These are phyloP conservation scores for Globisporangium sylvaticum DNA, from an alignment of 352 stramenopile genomes.

Conservation along the genomic window DNA sequence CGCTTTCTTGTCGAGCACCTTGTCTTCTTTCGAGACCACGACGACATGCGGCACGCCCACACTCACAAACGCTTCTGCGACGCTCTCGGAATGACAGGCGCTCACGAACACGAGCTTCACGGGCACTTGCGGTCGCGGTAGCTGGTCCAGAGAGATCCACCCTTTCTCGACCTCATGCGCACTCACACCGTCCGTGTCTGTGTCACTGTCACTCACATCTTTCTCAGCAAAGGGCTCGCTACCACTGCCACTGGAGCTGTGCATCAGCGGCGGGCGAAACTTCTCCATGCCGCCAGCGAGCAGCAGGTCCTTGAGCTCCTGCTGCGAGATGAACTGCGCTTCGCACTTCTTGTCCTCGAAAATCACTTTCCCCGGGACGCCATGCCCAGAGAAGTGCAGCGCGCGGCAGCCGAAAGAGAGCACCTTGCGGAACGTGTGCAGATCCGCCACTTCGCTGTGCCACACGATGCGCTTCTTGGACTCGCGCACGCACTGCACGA, in stretches of 20 bases:
- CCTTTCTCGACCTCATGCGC: constrained; percentile 47
- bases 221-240: background rate
- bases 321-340: constrained; percentile 78
- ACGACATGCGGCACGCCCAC: constrained; percentile 89
- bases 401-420: constrained; percentile 71
- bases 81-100: constrained; percentile 86
- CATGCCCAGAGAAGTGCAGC: constrained; percentile 79
- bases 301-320: constrained; percentile 71
- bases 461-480: constrained; percentile 58
- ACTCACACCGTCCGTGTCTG: constrained; percentile 14
- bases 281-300: constrained; percentile 56
- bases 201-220: constrained; percentile 5
- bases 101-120: constrained; percentile 88
- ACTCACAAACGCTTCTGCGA: constrained; percentile 85
- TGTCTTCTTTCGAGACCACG: constrained; percentile 81
- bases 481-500: constrained; percentile 71
- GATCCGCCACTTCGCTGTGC: constrained; percentile 74
- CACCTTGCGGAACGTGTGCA: constrained; percentile 81
- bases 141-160: constrained; percentile 35
- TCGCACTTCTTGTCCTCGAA: constrained; percentile 81
- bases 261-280: constrained; percentile 3
- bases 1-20: constrained; percentile 84
- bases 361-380: constrained; percentile 71
- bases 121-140: constrained; percentile 33
- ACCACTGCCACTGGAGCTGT: constrained; percentile 9